phyloP scores from a whole-genome alignment of 768 basidiomycete genomes.

The Mycena indigotica region DNA sequence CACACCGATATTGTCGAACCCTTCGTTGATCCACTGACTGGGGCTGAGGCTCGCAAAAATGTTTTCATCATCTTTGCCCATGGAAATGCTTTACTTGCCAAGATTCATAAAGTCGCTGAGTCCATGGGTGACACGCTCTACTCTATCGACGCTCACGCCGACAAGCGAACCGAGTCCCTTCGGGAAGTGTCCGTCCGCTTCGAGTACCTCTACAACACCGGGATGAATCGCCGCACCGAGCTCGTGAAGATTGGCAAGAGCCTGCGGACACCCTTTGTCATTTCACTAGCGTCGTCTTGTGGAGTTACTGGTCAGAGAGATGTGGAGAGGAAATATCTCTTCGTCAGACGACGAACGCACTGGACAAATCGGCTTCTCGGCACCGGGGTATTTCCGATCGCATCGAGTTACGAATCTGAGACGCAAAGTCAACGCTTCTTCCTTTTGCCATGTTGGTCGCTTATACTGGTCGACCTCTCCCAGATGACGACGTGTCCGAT shows the following conservation, averaged over 20 bases:
- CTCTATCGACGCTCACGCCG: slow-evolving; percentile 92
- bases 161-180: slow-evolving; percentile 88
- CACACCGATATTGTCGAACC: slow-evolving; percentile 93
- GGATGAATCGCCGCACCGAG: slow-evolving; percentile 77
- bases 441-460: too few relatives aligned
- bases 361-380: too few relatives aligned
- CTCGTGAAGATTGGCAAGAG: slow-evolving; percentile 83
- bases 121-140: slow-evolving; percentile 99
- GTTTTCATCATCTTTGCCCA: slow-evolving; percentile 99
- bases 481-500: too few relatives aligned
- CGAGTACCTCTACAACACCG: slow-evolving; percentile 94
- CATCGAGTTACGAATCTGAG: too few relatives aligned
- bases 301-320: too few relatives aligned
- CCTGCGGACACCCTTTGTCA: too few relatives aligned
- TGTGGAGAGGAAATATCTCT: too few relatives aligned
- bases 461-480: too few relatives aligned
- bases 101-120: slow-evolving; percentile 97
- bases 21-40: slow-evolving; percentile 85
- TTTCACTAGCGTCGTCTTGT: too few relatives aligned
- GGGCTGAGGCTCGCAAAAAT: slow-evolving; percentile 79
- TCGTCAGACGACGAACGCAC: too few relatives aligned
- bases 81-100: slow-evolving; percentile 88
- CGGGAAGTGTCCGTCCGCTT: slow-evolving; percentile 85
- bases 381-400: too few relatives aligned
- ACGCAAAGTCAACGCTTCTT: too few relatives aligned